A percentile compares a stretch with the other conserved stretches of the same genome.
Conservation (phyloP, 164 flowering plant species). For the Cinnamomum chago region DNA sequence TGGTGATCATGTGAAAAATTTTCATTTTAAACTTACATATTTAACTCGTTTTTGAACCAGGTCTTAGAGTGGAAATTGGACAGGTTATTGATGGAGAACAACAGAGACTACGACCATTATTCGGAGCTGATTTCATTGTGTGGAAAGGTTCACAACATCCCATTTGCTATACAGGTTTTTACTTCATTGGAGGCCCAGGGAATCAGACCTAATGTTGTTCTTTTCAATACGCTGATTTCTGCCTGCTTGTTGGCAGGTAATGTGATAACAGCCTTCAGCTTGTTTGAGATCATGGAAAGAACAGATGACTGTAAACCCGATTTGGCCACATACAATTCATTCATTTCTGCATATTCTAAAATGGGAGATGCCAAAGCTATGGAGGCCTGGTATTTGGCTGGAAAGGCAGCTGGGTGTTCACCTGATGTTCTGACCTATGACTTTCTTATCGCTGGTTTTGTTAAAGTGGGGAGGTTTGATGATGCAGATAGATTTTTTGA, state of each 20-base stretch:
- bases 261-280: constrained; percentile 37
- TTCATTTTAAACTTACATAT: not conserved
- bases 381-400: constrained; percentile 38
- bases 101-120: constrained; percentile 26
- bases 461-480: constrained; percentile 28
- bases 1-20: not conserved
- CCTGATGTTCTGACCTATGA: constrained; percentile 36
- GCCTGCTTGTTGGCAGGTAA: constrained; percentile 35
- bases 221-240: constrained; percentile 43
- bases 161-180: constrained; percentile 35
- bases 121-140: constrained; percentile 37
- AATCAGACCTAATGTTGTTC: constrained; percentile 29
- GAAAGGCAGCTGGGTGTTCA: constrained; percentile 31
- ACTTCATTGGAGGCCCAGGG: constrained; percentile 42
- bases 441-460: constrained; percentile 31
- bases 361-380: constrained; percentile 32
- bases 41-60: constrained; percentile 21
- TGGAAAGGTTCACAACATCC: constrained; percentile 30
- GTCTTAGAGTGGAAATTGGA: constrained; percentile 59
- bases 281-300: constrained; percentile 53
- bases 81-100: constrained; percentile 33
- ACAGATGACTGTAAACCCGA: constrained; percentile 36
- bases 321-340: constrained; percentile 37
- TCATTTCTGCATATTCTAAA: constrained; percentile 37
- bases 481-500: constrained; percentile 33